These are phyloP conservation scores for Neolentinus lepideus DNA, from an alignment of 1,284 basidiomycete species.

Conservation along the genomic window DNA sequence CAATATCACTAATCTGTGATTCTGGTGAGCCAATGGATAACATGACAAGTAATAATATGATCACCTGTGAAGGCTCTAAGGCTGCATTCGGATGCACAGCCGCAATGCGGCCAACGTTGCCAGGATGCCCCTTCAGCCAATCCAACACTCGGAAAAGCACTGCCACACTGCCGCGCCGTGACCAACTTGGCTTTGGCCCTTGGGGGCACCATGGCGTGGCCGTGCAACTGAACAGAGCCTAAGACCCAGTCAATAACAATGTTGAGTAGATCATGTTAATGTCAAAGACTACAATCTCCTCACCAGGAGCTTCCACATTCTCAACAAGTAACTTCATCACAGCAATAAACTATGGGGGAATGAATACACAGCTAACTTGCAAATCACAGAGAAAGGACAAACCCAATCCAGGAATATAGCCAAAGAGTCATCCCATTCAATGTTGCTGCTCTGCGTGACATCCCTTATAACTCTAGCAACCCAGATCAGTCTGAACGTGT, in stretches of 20 bases:
- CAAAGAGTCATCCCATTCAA: slow-evolving; percentile 44
- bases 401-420: slow-evolving; percentile 74
- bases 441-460: slow-evolving; percentile 35
- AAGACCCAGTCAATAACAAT: slow-evolving; percentile 74
- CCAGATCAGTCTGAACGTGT: neutral
- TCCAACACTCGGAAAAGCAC: no score
- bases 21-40: neutral
- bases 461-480: slow-evolving; percentile 35
- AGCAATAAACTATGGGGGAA: slow-evolving; percentile 49
- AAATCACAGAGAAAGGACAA: slow-evolving; percentile 10
- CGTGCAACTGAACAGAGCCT: no score
- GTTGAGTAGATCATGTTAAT: slow-evolving; percentile 68
- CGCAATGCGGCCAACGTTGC: no score
- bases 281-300: slow-evolving; percentile 59
- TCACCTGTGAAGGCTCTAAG: slow-evolving; percentile 40
- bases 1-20: slow-evolving; percentile 18
- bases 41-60: slow-evolving; percentile 3
- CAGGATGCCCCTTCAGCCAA: no score
- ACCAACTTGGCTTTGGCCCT: no score
- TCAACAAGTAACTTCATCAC: slow-evolving; percentile 76
- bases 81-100: no score
- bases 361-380: slow-evolving; percentile 5
- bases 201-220: no score
- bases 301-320: slow-evolving; percentile 51
- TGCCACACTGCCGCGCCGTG: no score